phyloP scores from a whole-genome alignment of 2,329 filamentous ascomycete genomes.

The Sporothrix pallida region DNA sequence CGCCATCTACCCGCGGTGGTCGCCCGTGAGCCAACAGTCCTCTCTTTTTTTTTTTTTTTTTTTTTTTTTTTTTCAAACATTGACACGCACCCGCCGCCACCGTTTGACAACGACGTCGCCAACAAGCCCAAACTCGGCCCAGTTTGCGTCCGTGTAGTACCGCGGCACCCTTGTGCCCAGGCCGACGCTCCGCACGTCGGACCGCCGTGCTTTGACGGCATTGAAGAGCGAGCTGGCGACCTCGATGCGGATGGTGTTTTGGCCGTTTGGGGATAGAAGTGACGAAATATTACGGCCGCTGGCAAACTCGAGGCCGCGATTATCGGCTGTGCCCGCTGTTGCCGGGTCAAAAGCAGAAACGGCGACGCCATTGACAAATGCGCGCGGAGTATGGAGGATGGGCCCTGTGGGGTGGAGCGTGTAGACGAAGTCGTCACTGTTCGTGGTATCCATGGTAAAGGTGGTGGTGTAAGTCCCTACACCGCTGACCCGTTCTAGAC shows the following conservation, averaged over 20 bases:
- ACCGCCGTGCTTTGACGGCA: constrained; percentile 22
- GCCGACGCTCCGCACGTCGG: constrained; percentile 5
- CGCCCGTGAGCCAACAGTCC: too few species aligned
- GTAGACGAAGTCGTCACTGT: constrained; percentile 14
- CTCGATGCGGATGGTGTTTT: constrained; percentile 34
- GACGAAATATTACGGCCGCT: constrained; percentile 29
- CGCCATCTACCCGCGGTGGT: too few species aligned
- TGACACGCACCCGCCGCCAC: neutral
- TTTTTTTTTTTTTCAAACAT: too few species aligned
- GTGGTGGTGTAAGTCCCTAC: constrained; percentile 35
- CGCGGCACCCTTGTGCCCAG: constrained; percentile 16
- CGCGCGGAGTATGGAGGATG: constrained; percentile 32
- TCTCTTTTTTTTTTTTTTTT: too few species aligned
- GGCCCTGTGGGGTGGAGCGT: constrained; percentile 33
- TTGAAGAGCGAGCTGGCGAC: constrained; percentile 37
- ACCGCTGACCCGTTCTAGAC: constrained; percentile 31
- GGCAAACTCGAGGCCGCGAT: neutral
- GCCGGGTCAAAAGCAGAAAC: constrained; percentile 33
- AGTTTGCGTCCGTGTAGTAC: neutral
- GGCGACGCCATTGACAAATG: constrained; percentile 33
- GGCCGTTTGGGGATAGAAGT: constrained; percentile 25
- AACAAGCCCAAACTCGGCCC: constrained; percentile 4
- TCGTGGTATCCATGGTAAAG: constrained; percentile 24
- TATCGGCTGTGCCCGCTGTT: neutral
- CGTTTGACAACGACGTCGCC: neutral